Evolutionary conservation across 2,329 filamentous ascomycete genomes (phyloP).

Genomic region (Ramularia endophylla): DNA sequence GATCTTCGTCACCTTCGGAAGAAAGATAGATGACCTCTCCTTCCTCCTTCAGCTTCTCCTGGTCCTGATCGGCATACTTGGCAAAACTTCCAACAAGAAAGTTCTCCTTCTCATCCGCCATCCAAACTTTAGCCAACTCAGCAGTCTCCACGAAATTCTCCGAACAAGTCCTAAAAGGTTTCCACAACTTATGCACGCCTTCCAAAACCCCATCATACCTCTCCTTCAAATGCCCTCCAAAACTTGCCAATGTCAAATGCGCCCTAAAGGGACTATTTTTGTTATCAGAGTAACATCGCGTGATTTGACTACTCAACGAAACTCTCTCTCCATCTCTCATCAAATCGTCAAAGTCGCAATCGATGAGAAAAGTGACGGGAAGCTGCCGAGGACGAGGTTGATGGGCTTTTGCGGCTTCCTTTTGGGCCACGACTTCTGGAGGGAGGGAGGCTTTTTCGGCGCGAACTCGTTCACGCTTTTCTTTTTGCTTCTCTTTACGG

Average conservation of each 20-base stretch:
- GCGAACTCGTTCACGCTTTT: slow-evolving; percentile 48
- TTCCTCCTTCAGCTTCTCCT: slow-evolving; percentile 22
- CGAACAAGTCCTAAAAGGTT: slow-evolving; percentile 65
- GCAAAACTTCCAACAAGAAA: slow-evolving; percentile 24
- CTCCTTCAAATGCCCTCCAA: slow-evolving; percentile 65
- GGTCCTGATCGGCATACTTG: slow-evolving; percentile 15
- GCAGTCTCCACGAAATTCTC: slow-evolving; percentile 69
- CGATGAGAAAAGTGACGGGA: slow-evolving; percentile 75
- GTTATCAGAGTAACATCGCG: slow-evolving; percentile 85
- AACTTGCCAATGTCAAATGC: slow-evolving; percentile 73
- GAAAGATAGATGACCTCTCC: slow-evolving; percentile 78
- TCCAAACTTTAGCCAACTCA: slow-evolving; percentile 58
- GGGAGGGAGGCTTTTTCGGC: slow-evolving; percentile 18
- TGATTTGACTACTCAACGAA: slow-evolving; percentile 77
- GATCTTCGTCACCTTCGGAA: slow-evolving; percentile 80
- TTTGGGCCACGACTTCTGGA: slow-evolving; percentile 4
- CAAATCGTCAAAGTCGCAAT: slow-evolving; percentile 85
- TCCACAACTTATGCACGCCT: slow-evolving; percentile 72
- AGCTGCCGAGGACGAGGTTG: slow-evolving; percentile 48
- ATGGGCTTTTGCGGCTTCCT: slow-evolving; percentile 16
- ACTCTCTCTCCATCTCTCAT: slow-evolving; percentile 85
- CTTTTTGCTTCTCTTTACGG: slow-evolving; percentile 51
- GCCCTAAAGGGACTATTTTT: slow-evolving; percentile 59
- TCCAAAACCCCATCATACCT: slow-evolving; percentile 72
- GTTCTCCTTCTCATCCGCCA: slow-evolving; percentile 49